A percentile compares a stretch with the other conserved stretches of the same genome.
phyloP scores from a whole-genome alignment of 208 protist genomes.

The Acanthamoeba lugdunensis region DNA sequence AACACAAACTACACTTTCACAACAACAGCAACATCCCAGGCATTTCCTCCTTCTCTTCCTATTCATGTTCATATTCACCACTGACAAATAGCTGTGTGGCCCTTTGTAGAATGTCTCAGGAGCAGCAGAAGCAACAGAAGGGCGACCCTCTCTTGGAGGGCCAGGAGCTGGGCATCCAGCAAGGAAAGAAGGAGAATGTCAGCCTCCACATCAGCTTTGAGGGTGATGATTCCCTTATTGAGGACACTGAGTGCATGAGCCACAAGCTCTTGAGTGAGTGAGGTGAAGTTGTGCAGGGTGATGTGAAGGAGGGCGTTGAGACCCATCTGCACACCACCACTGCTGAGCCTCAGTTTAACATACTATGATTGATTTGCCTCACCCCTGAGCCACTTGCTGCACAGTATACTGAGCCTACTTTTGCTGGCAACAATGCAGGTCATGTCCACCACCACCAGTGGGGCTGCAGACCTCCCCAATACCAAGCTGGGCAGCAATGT shows the following conservation, averaged over 20 bases:
- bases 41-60: no score
- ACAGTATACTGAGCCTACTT: background rate
- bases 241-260: background rate
- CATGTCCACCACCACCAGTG: constrained; percentile 4
- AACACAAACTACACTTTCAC: no score
- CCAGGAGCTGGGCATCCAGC: background rate
- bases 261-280: background rate
- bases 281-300: background rate
- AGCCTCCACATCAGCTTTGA: background rate
- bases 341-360: background rate
- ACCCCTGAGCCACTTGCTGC: no score
- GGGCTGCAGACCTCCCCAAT: background rate
- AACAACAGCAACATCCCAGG: no score
- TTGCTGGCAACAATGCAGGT: background rate
- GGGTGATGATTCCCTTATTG: background rate
- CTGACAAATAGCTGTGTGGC: no score
- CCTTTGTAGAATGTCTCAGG: no score
- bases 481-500: constrained; percentile 12
- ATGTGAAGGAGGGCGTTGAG: constrained; percentile 6
- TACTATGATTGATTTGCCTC: background rate
- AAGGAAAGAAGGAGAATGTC: constrained; percentile 28
- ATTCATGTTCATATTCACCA: no score
- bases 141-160: background rate
- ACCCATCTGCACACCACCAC: background rate
- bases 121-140: background rate